Conservation (phyloP, 768 basidiomycete species). For the Lentinus tigrinus region DNA sequence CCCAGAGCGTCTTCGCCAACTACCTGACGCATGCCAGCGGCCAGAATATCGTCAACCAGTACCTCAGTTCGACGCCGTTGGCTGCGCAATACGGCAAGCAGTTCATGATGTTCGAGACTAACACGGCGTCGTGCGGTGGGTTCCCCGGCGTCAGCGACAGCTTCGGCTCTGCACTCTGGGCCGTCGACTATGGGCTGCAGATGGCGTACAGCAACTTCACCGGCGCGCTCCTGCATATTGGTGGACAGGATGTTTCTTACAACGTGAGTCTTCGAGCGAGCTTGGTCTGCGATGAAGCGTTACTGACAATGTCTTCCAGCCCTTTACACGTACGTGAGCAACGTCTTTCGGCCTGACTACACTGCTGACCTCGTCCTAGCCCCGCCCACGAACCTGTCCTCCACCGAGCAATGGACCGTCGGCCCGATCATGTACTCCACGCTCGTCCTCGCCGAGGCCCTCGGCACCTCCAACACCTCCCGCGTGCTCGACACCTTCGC, state of each 20-base stretch:
- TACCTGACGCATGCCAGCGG: slow-evolving; percentile 46
- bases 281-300: background rate
- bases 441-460: slow-evolving; percentile 43
- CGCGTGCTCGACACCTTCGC: slow-evolving; percentile 43
- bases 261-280: slow-evolving; percentile 45
- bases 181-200: slow-evolving; percentile 46
- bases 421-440: slow-evolving; percentile 48
- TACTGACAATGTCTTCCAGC: slow-evolving; percentile 26
- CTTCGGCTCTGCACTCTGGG: slow-evolving; percentile 52
- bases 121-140: slow-evolving; percentile 53
- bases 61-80: slow-evolving; percentile 33
- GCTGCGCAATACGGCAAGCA: slow-evolving; percentile 36
- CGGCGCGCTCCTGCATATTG: slow-evolving; percentile 45
- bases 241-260: slow-evolving; percentile 49
- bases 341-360: background rate
- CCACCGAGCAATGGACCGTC: slow-evolving; percentile 42
- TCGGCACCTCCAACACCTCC: slow-evolving; percentile 41
- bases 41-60: slow-evolving; percentile 36
- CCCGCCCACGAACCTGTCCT: slow-evolving; percentile 42
- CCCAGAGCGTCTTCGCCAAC: slow-evolving; percentile 40
- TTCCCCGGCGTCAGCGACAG: slow-evolving; percentile 50
- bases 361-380: slow-evolving; percentile 25
- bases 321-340: slow-evolving; percentile 41
- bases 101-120: slow-evolving; percentile 54
- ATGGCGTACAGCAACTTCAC: slow-evolving; percentile 51